A percentile compares a stretch with the other conserved stretches of the same genome.
Evolutionary conservation across 176 grass and related monocot genomes (phyloP).

Genomic region (Cocos nucifera): DNA sequence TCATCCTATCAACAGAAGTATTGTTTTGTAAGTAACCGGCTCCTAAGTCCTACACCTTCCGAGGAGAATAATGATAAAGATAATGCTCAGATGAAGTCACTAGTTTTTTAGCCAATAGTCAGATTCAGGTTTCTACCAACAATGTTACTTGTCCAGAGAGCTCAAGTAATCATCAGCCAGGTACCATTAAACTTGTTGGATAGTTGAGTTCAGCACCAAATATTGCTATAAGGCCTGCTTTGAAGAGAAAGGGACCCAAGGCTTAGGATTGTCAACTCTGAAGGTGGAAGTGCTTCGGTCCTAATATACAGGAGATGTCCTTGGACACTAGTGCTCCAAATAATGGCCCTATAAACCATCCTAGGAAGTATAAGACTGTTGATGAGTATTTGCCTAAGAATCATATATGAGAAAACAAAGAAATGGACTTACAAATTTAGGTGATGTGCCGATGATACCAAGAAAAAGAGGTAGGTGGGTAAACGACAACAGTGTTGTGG

Average conservation of each 20-base stretch:
- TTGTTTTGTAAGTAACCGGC: constrained; percentile 46
- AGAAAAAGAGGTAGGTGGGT: constrained; percentile 35
- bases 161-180: constrained; percentile 23
- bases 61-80: constrained; percentile 30
- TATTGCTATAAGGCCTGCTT: constrained; percentile 26
- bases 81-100: constrained; percentile 50
- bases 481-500: constrained; percentile 30
- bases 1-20: constrained; percentile 80
- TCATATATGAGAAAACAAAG: constrained; percentile 43
- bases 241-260: constrained; percentile 80
- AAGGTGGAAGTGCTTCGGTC: constrained; percentile 26
- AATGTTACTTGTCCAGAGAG: constrained; percentile 12
- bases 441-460: constrained; percentile 26
- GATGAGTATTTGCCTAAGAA: constrained; percentile 37
- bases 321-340: constrained; percentile 30
- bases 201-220: constrained; percentile 27
- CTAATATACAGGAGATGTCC: constrained; percentile 10
- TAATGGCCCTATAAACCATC: constrained; percentile 17
- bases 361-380: constrained; percentile 45
- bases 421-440: constrained; percentile 21
- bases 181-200: constrained; percentile 31
- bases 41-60: constrained; percentile 91
- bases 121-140: constrained; percentile 26
- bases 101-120: constrained; percentile 38
- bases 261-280: constrained; percentile 56